Evolutionary conservation across 768 basidiomycete genomes (phyloP).

Genomic region (Suillus alpinus): DNA sequence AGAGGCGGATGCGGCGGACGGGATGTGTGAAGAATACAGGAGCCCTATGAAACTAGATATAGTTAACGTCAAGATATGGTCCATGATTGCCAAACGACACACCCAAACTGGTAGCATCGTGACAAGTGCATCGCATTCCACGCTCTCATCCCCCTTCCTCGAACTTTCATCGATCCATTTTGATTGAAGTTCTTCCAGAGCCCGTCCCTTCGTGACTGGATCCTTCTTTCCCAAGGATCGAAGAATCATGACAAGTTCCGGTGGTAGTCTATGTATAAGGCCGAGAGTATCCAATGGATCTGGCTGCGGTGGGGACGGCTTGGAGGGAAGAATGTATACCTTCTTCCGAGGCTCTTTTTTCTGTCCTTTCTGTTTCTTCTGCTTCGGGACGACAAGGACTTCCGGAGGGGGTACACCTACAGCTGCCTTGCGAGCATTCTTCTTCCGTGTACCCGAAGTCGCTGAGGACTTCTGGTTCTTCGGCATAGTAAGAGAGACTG

Average conservation of each 20-base stretch:
- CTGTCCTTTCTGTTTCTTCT: conserved; percentile 48
- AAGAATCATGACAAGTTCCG: conserved; percentile 81
- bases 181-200: conserved; percentile 77
- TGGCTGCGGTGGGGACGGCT: conserved; percentile 66
- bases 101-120: conserved; percentile 92
- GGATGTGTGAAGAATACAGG: conserved; percentile 79
- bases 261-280: conserved; percentile 66
- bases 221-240: conserved; percentile 88
- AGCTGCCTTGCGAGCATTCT: conserved; percentile 77
- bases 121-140: conserved; percentile 34
- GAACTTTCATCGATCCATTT: conserved; percentile 61
- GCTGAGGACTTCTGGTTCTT: conserved; percentile 74
- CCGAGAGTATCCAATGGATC: conserved; percentile 89
- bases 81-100: conserved; percentile 30
- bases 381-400: conserved; percentile 39
- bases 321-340: conserved; percentile 83
- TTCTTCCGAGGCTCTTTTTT: conserved; percentile 77
- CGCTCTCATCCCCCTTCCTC: conserved; percentile 42
- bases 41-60: conserved; percentile 75
- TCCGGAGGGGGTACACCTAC: conserved; percentile 35
- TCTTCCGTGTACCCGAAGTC: conserved; percentile 84
- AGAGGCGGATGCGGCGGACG: conserved; percentile 67
- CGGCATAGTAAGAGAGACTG: conserved; percentile 28
- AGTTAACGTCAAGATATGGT: conserved; percentile 8
- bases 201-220: conserved; percentile 75